Evolutionary conservation across 2,329 filamentous ascomycete species (phyloP).

Genomic region (Neofusicoccum cordaticola): DNA sequence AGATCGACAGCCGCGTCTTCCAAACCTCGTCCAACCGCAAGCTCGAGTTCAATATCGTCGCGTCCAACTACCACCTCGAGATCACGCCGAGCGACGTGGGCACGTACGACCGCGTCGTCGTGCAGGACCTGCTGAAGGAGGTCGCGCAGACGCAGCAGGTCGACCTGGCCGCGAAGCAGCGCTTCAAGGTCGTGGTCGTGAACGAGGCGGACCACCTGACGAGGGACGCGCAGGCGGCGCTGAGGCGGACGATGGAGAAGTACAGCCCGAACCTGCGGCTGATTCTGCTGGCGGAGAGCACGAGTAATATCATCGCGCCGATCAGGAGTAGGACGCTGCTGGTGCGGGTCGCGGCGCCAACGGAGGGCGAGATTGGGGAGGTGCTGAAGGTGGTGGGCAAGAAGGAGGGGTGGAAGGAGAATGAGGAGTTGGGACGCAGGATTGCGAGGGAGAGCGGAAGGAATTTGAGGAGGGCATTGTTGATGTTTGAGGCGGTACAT

Average conservation of each 20-base stretch:
- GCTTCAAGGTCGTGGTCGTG: conserved; percentile 98
- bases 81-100: conserved; percentile 97
- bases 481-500: conserved; percentile 97
- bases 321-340: conserved; percentile 89
- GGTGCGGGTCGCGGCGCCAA: conserved; percentile 86
- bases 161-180: conserved; percentile 84
- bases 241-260: conserved; percentile 97
- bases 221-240: conserved; percentile 88
- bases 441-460: conserved; percentile 89
- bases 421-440: conserved; percentile 71
- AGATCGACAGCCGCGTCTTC: conserved; percentile 96
- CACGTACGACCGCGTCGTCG: conserved; percentile 91
- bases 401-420: conserved; percentile 79
- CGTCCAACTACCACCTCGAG: conserved; percentile 95
- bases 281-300: conserved; percentile 91
- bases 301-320: conserved; percentile 97
- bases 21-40: conserved; percentile 95
- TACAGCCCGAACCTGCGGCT: conserved; percentile 92
- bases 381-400: conserved; percentile 69
- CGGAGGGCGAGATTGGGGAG: conserved; percentile 76
- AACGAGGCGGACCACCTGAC: conserved; percentile 96
- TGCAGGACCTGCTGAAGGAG: conserved; percentile 94
- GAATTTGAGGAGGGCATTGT: conserved; percentile 81
- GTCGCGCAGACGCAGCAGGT: conserved; percentile 99
- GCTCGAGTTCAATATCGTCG: conserved; percentile 98